Conservation (phyloP, 257 asterid species). For the Rhazya stricta region DNA sequence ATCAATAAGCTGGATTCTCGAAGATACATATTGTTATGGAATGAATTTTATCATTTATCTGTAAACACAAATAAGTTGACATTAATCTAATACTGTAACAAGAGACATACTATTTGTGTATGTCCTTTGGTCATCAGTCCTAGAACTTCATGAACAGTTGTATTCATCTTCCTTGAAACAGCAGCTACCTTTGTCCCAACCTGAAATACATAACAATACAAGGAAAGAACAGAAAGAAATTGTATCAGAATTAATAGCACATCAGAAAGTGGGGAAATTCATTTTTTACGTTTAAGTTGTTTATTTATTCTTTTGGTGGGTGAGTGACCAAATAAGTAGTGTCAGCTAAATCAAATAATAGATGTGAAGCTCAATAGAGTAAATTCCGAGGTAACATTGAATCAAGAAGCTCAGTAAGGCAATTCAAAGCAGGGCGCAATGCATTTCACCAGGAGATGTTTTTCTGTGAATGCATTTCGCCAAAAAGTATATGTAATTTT, state of each 20-base stretch:
- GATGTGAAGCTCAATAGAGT: not conserved
- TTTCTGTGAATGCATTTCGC: no score
- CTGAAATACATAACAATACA: constrained; percentile 25
- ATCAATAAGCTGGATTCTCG: not conserved
- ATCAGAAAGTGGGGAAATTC: not conserved
- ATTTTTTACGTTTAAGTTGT: not conserved
- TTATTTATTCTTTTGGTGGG: not conserved
- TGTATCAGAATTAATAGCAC: not conserved
- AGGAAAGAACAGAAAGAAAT: not conserved
- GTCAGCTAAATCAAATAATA: not conserved
- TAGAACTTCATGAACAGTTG: constrained; percentile 83
- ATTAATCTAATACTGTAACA: not conserved
- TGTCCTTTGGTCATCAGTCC: constrained; percentile 76
- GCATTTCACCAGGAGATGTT: not conserved
- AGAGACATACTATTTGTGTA: constrained; percentile 76
- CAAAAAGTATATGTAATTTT: no score
- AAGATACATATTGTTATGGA: not conserved
- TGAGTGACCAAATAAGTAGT: not conserved
- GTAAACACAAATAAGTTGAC: not conserved
- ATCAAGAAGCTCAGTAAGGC: not conserved
- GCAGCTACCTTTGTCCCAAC: constrained; percentile 93
- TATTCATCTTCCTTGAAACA: constrained; percentile 81
- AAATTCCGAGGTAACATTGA: not conserved
- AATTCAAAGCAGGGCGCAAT: not conserved
- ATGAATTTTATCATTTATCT: not conserved